phyloP scores from a whole-genome alignment of 2,329 filamentous ascomycete genomes.

The Xylaria sp. region DNA sequence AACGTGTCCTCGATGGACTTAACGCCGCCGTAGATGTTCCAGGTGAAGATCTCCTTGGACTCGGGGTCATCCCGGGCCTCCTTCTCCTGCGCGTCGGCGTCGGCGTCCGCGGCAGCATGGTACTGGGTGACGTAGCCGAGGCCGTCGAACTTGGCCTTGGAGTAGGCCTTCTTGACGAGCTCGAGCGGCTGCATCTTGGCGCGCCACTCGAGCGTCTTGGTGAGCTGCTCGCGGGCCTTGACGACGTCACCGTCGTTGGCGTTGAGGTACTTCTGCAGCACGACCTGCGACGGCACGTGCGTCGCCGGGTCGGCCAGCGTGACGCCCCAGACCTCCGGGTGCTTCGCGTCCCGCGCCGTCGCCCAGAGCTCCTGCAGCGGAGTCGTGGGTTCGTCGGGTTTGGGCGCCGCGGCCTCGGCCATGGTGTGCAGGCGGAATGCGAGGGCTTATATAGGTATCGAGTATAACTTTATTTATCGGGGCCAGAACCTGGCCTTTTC shows the following conservation, averaged over 20 bases:
- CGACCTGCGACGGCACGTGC: constrained; percentile 76
- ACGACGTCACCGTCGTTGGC: constrained; percentile 79
- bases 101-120: no score
- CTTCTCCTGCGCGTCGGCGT: constrained; percentile 49
- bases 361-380: constrained; percentile 38
- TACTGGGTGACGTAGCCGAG: constrained; percentile 83
- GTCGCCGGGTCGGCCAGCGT: constrained; percentile 55
- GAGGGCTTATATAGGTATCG: not conserved
- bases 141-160: constrained; percentile 70
- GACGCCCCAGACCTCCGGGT: constrained; percentile 88
- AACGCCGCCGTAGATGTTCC: constrained; percentile 90
- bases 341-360: constrained; percentile 40
- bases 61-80: constrained; percentile 35
- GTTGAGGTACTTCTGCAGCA: constrained; percentile 91
- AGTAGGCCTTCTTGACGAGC: constrained; percentile 66
- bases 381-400: constrained; percentile 31
- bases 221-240: constrained; percentile 77
- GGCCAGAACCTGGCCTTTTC: not conserved
- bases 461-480: not conserved
- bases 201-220: constrained; percentile 80
- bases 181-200: constrained; percentile 73
- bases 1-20: constrained; percentile 83
- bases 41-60: constrained; percentile 72
- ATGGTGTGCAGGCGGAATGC: constrained; percentile 1
- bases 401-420: constrained; percentile 24